Percentiles rank a stretch among this genome's conserved stretches.
Evolutionary conservation across 352 stramenopile genomes (phyloP).

Genomic region (Thraustotheca clavata): DNA sequence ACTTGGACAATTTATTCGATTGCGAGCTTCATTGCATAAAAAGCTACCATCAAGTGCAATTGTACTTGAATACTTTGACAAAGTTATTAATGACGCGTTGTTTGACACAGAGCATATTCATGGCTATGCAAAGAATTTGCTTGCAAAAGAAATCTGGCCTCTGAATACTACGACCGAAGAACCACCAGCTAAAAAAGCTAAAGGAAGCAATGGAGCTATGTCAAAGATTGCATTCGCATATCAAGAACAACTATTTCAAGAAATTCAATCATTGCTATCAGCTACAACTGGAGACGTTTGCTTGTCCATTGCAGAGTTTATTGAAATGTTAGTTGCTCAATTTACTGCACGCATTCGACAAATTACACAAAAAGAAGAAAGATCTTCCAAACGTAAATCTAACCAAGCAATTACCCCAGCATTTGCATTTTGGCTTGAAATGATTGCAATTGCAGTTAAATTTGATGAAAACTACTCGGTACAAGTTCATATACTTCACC

Average conservation of each 20-base stretch:
- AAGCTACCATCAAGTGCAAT: not conserved
- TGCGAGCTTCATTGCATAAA: not conserved
- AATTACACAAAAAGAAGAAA: conserved; percentile 46
- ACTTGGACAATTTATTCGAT: conserved; percentile 34
- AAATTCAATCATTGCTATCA: not conserved
- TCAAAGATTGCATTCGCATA: not conserved
- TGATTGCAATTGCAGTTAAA: conserved; percentile 50
- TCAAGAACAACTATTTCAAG: conserved; percentile 11
- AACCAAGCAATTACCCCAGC: conserved; percentile 64
- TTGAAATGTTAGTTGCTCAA: conserved; percentile 50
- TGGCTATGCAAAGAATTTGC: conserved; percentile 33
- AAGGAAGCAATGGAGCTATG: not conserved
- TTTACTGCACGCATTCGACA: conserved; percentile 49
- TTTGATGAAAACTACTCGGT: conserved; percentile 26
- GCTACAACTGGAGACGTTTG: not conserved
- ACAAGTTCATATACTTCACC: conserved; percentile 36
- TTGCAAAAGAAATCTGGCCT: not conserved
- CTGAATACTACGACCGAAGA: not conserved
- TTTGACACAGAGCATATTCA: conserved; percentile 72
- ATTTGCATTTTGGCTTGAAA: conserved; percentile 83
- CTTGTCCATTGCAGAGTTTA: conserved; percentile 34
- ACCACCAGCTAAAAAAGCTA: conserved; percentile 9
- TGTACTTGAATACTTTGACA: conserved; percentile 35
- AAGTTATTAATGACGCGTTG: conserved; percentile 54
- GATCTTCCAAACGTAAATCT: conserved; percentile 64